A percentile compares a stretch with the other conserved stretches of the same genome.
These are phyloP conservation scores for Lyophyllum semitale DNA, from an alignment of 768 basidiomycete species.

Conservation along the genomic window DNA sequence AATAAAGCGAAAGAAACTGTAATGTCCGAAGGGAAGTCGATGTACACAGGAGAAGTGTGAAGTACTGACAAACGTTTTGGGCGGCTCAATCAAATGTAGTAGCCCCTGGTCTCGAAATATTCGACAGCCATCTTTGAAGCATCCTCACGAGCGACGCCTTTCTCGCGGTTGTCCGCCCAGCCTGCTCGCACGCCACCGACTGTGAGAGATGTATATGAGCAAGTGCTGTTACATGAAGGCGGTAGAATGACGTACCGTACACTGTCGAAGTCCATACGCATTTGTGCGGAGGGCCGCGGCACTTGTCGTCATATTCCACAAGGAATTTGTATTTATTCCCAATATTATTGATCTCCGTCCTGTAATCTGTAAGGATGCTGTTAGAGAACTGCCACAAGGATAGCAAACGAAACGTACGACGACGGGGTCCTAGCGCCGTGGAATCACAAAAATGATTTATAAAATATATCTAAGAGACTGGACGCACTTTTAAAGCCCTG, in stretches of 20 bases:
- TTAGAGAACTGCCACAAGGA: background rate
- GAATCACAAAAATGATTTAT: background rate
- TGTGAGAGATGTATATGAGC: background rate
- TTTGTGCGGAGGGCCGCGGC: constrained; percentile 1
- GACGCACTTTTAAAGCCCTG: constrained; percentile 2
- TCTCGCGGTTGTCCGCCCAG: background rate
- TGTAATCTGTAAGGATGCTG: background rate
- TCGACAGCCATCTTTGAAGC: constrained; percentile 1
- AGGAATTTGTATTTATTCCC: background rate
- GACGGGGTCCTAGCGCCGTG: background rate
- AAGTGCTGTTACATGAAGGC: too few species aligned
- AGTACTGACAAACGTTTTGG: too few species aligned
- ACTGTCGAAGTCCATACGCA: constrained; percentile 5
- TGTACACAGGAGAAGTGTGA: too few species aligned
- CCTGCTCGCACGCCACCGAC: constrained; percentile 1
- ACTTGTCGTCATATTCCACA: background rate
- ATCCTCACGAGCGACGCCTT: constrained; percentile 3
- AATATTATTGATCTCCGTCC: constrained; percentile 9
- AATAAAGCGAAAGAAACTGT: too few species aligned
- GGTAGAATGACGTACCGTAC: background rate
- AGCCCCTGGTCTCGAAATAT: background rate
- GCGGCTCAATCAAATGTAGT: background rate
- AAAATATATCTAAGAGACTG: background rate
- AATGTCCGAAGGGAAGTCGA: too few species aligned
- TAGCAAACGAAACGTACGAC: background rate